Conservation (phyloP, 495 filamentous ascomycete genomes). For the Tuber brumale region DNA sequence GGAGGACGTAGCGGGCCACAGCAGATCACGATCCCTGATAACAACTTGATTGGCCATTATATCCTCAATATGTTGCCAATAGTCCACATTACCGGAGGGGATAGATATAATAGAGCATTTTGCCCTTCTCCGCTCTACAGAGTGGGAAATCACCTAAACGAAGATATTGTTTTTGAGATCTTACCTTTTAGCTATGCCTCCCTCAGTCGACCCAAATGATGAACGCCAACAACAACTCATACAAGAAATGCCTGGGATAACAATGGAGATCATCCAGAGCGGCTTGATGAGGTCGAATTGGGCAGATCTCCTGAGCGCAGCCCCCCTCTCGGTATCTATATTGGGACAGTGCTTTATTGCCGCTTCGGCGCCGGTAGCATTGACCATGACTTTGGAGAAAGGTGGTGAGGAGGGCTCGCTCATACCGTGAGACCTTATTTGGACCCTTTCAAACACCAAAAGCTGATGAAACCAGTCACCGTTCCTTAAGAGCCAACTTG, state of each 20-base stretch:
- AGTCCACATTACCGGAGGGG: not conserved
- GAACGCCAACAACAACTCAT: not conserved
- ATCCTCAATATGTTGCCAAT: not conserved
- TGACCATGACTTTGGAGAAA: not conserved
- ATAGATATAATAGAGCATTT: not conserved
- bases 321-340: not conserved
- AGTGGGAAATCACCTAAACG: not conserved
- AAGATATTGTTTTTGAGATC: not conserved
- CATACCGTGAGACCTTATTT: not conserved
- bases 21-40: not conserved
- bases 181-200: not conserved
- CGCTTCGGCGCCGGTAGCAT: conserved; percentile 1
- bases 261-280: conserved; percentile 7
- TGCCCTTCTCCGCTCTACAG: not conserved
- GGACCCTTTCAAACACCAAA: not conserved
- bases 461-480: not conserved
- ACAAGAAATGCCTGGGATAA: not conserved
- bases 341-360: conserved; percentile 6
- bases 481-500: conserved; percentile 9
- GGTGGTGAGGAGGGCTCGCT: conserved; percentile 1
- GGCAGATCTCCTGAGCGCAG: conserved; percentile 4
- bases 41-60: not conserved
- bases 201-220: not conserved
- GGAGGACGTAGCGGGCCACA: not conserved
- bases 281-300: conserved; percentile 5